phyloP scores from a whole-genome alignment of 371 early-diverging fungal genomes.

The Apophysomyces sp. region DNA sequence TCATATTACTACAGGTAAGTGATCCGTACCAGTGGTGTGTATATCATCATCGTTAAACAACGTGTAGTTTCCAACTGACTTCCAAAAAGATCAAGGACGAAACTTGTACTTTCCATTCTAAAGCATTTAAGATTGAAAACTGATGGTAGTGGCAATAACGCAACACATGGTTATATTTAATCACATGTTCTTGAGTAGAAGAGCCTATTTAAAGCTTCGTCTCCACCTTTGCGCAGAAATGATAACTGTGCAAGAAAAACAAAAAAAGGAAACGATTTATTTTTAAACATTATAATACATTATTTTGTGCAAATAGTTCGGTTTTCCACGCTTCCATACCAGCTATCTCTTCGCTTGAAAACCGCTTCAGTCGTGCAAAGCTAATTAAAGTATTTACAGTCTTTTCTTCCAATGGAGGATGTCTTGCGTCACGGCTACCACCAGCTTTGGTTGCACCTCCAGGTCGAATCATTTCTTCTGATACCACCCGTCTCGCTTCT shows the following conservation, averaged over 20 bases:
- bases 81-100: slow-evolving; percentile 6
- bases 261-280: background rate
- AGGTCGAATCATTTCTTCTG: slow-evolving; percentile 27
- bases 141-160: too few species aligned
- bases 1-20: slow-evolving; percentile 30
- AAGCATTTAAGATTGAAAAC: too few species aligned
- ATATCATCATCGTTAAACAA: too few species aligned
- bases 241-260: too few species aligned
- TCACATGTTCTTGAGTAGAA: too few species aligned
- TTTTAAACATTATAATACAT: background rate
- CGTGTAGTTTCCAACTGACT: slow-evolving; percentile 3
- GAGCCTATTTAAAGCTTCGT: too few species aligned
- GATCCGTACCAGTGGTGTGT: too few species aligned
- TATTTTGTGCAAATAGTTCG: background rate
- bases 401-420: slow-evolving; percentile 28
- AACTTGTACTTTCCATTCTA: too few species aligned
- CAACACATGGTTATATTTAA: too few species aligned
- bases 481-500: slow-evolving; percentile 16
- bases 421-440: slow-evolving; percentile 4
- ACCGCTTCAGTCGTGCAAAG: slow-evolving; percentile 37
- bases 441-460: background rate
- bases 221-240: too few species aligned
- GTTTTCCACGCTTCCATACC: slow-evolving; percentile 23
- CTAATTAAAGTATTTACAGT: slow-evolving; percentile 42
- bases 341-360: slow-evolving; percentile 17